Conservation (phyloP, 1,139 yeast species). For the Candida tetrigidarum region DNA sequence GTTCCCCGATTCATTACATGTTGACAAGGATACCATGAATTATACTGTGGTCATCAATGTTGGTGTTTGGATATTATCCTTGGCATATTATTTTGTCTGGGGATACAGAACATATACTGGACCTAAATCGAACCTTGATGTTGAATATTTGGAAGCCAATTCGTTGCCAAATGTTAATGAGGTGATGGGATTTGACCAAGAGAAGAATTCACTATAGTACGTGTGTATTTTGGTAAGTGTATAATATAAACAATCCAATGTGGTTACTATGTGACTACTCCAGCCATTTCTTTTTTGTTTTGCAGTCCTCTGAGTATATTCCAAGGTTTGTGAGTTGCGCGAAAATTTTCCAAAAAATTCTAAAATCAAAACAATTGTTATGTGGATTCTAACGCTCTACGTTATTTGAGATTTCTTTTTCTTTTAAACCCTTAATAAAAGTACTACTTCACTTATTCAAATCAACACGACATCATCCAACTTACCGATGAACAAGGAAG, state of each 20-base stretch:
- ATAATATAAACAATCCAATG: neutral
- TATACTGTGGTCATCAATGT: slow-evolving; percentile 39
- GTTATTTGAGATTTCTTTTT: too few species aligned
- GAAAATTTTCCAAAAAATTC: slow-evolving; percentile 1
- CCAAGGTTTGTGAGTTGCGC: slow-evolving; percentile 1
- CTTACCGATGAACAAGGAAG: slow-evolving; percentile 9
- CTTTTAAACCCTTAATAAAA: neutral
- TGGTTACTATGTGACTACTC: neutral
- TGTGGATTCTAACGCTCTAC: too few species aligned
- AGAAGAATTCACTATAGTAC: neutral
- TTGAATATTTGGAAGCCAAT: slow-evolving; percentile 10
- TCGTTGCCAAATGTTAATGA: slow-evolving; percentile 4
- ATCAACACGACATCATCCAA: too few species aligned
- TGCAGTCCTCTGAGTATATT: neutral
- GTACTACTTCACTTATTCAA: too few species aligned
- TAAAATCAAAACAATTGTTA: slow-evolving; percentile 1
- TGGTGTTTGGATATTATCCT: slow-evolving; percentile 38
- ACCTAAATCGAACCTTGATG: slow-evolving; percentile 37
- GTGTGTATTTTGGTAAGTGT: neutral
- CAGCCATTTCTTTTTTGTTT: neutral
- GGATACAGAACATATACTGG: slow-evolving; percentile 37
- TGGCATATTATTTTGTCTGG: slow-evolving; percentile 31
- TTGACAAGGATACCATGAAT: slow-evolving; percentile 37
- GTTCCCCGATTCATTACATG: slow-evolving; percentile 39
- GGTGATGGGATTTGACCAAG: neutral